Percentiles rank a stretch among this genome's conserved stretches.
Conservation (phyloP, 768 basidiomycete genomes). For the Neoboletus subvelutipes region DNA sequence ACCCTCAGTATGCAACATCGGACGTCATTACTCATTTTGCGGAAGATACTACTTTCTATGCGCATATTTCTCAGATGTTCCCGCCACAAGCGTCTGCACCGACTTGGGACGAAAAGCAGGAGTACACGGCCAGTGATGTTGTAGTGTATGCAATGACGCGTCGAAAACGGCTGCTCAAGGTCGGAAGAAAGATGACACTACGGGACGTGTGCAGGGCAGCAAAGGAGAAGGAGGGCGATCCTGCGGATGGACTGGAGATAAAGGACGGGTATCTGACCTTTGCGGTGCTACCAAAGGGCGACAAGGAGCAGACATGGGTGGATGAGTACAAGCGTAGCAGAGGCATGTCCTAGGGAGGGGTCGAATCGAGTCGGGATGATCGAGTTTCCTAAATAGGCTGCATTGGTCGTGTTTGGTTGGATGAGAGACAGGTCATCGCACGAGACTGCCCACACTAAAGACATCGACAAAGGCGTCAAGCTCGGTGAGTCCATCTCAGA, state of each 20-base stretch:
- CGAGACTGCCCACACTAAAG: slow-evolving; percentile 21
- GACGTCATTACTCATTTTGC: slow-evolving; percentile 86
- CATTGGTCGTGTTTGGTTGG: slow-evolving; percentile 33
- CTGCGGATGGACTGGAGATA: slow-evolving; percentile 77
- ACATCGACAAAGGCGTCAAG: slow-evolving; percentile 59
- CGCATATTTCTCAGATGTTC: slow-evolving; percentile 81
- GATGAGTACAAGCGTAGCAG: slow-evolving; percentile 74
- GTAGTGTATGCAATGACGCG: slow-evolving; percentile 83
- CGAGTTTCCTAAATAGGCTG: slow-evolving; percentile 13
- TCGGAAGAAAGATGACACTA: slow-evolving; percentile 88
- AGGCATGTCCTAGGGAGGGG: slow-evolving; percentile 25
- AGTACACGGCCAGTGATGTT: slow-evolving; percentile 65
- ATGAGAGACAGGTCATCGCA: slow-evolving; percentile 5
- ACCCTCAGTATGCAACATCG: slow-evolving; percentile 86
- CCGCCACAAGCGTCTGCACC: slow-evolving; percentile 65
- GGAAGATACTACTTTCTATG: slow-evolving; percentile 80
- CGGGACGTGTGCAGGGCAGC: slow-evolving; percentile 69
- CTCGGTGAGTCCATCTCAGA: slow-evolving; percentile 59
- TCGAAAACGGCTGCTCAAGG: slow-evolving; percentile 76
- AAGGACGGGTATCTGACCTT: slow-evolving; percentile 82
- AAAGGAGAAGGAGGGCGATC: slow-evolving; percentile 56
- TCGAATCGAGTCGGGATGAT: slow-evolving; percentile 1
- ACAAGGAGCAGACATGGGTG: slow-evolving; percentile 80
- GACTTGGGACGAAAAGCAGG: slow-evolving; percentile 70
- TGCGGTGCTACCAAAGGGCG: slow-evolving; percentile 74